Evolutionary conservation across 2,329 filamentous ascomycete species (phyloP), one percentile per base, ranked within the genome.

Genomic region (Neopestalotiopsis sp.): DNA sequence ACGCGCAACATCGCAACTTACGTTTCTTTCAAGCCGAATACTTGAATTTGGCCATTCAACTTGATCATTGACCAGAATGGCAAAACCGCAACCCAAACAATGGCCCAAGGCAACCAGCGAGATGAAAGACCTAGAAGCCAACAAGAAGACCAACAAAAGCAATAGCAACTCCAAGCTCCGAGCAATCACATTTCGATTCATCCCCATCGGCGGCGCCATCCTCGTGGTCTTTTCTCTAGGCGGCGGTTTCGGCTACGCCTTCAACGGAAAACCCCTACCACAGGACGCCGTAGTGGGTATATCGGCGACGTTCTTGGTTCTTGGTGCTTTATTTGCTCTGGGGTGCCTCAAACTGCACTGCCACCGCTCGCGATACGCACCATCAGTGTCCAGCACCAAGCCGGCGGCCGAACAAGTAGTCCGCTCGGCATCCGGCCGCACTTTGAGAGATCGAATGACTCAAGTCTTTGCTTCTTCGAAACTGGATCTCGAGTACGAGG

Each of bases 191-290:
- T 74, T 69, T 34, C 74, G 72, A 59, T 42, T 75, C 6, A 73
- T 78, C 13, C 76, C 76, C n/a, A 69, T 72, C 38, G 74, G 68
- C 24, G 34, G 64, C 49, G 61, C 70, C 12, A 40, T 69, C 61
- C 72, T 78, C 14, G 67, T 75, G 24, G 24, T 74, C 34, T 73
- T 78, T 68, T 74, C 74, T 10, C 61, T 70, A 3, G 74, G 76
- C 14, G 73, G 57, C 10, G 69, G 76, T 49, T 67, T 78, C 42
- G 67, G 70, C 17, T 69, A 70, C 32, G 74, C 74, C 20, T 34
- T 77, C 14, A 71, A 68, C 61, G 24, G 72, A 57, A 68, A 72
- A 56, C 74, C 74, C 7, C 9, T 75, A 38, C 75, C 74, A 9
- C 69, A 61, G 7, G 40, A 74, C 34, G 73, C 58, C 57, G 69